Conservation (phyloP, 139 green algal species). For the Marvania coccoides region DNA sequence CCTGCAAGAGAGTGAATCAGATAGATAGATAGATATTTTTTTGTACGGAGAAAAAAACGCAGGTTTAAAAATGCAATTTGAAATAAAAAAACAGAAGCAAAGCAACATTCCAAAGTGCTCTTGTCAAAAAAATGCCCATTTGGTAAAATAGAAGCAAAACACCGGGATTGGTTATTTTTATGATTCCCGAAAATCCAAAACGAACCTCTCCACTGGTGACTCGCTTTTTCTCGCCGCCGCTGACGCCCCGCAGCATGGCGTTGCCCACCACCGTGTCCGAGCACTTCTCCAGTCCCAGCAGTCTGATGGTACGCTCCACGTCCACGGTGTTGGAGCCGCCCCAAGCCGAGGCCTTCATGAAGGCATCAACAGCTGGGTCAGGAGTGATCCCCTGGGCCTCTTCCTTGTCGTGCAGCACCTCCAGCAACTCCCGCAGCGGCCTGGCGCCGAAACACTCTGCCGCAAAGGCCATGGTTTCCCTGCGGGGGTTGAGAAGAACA, state of each 20-base stretch:
- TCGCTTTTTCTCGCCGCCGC: constrained; percentile 56
- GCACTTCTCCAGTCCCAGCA: constrained; percentile 41
- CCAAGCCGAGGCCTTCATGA: constrained; percentile 15
- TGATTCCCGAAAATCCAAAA: background rate
- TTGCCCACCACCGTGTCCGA: constrained; percentile 54
- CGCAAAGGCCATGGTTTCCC: background rate
- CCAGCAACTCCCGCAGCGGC: background rate
- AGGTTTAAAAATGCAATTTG: too few relatives aligned
- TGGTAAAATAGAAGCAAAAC: too few relatives aligned
- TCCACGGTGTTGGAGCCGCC: background rate
- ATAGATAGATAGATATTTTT: too few relatives aligned
- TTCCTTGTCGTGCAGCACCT: constrained; percentile 18
- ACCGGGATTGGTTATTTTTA: background rate
- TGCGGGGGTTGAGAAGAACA: too few relatives aligned
- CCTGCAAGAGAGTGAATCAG: too few relatives aligned
- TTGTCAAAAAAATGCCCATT: too few relatives aligned
- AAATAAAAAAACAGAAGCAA: too few relatives aligned
- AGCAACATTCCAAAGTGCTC: too few relatives aligned
- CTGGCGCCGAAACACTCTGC: background rate
- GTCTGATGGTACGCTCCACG: constrained; percentile 44
- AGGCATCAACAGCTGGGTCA: constrained; percentile 25
- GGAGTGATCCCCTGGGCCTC: constrained; percentile 22
- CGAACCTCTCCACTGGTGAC: constrained; percentile 43
- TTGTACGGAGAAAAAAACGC: too few relatives aligned
- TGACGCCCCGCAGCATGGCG: constrained; percentile 49